Evolutionary conservation across 2,329 filamentous ascomycete species (phyloP).

Genomic region (Sporothrix schenckii): DNA sequence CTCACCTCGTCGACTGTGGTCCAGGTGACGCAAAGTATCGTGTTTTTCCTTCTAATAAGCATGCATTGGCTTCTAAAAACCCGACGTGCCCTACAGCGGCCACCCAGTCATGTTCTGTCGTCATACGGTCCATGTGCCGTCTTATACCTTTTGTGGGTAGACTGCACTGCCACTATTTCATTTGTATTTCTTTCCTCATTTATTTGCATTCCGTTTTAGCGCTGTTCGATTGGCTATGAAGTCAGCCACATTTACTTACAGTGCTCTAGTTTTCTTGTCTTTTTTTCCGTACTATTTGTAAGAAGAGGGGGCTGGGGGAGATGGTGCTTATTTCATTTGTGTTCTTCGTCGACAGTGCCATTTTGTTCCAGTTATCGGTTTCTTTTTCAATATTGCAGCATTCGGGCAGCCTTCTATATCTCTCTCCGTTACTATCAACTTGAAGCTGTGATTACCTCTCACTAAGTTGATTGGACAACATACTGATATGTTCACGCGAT

Average conservation of each 20-base stretch:
- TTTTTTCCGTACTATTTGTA: neutral
- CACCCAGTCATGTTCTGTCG: neutral
- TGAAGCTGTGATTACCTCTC: neutral
- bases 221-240: neutral
- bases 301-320: too few species aligned
- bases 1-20: neutral
- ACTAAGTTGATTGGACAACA: neutral
- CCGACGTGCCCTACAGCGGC: too few species aligned
- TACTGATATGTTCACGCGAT: neutral
- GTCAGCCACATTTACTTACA: neutral
- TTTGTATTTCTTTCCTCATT: neutral
- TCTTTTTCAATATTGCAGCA: constrained; percentile 36
- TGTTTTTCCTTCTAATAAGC: neutral
- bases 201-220: neutral
- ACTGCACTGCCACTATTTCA: neutral
- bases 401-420: neutral
- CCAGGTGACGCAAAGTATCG: neutral
- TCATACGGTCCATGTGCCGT: neutral
- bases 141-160: neutral
- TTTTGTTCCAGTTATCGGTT: neutral
- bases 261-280: neutral
- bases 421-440: neutral
- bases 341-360: neutral
- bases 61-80: too few species aligned
- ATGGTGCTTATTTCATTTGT: neutral